Evolutionary conservation across 1,284 basidiomycete species (phyloP).

Genomic region (Leccinum pachyderme): DNA sequence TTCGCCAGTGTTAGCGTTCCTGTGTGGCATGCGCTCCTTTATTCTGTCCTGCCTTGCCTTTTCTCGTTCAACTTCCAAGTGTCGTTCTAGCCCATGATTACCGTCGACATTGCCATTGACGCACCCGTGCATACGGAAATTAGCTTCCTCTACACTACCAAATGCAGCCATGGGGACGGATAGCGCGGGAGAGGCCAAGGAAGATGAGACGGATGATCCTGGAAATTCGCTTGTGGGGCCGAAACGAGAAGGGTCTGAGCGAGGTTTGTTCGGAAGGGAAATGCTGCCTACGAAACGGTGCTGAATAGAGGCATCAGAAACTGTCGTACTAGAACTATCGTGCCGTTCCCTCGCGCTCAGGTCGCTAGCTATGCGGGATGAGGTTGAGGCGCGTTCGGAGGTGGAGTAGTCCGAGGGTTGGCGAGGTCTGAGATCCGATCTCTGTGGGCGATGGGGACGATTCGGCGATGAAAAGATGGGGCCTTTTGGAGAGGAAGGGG

Average conservation of each 20-base stretch:
- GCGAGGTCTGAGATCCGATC: conserved; percentile 52
- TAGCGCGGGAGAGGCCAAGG: conserved; percentile 45
- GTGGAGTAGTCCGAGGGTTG: conserved; percentile 42
- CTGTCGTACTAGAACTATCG: conserved; percentile 39
- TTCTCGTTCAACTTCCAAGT: conserved; percentile 59
- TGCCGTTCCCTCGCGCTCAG: conserved; percentile 35
- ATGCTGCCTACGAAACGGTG: conserved; percentile 30
- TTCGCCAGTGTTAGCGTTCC: conserved; percentile 60
- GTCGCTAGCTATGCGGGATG: conserved; percentile 27
- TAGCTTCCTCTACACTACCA: conserved; percentile 51
- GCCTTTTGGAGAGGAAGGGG: conserved; percentile 35
- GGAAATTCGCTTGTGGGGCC: conserved; percentile 31
- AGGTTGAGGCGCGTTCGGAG: conserved; percentile 43
- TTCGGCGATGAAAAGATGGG: conserved; percentile 39
- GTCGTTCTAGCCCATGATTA: conserved; percentile 52
- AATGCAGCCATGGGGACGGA: conserved; percentile 64
- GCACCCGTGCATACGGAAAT: conserved; percentile 51
- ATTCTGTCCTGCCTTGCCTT: conserved; percentile 61
- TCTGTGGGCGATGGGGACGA: conserved; percentile 54
- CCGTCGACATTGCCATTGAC: conserved; percentile 49
- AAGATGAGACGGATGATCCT: conserved; percentile 31
- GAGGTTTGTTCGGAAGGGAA: conserved; percentile 34
- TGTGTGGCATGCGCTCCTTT: conserved; percentile 61
- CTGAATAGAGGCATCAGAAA: conserved; percentile 39
- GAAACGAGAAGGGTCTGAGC: conserved; percentile 34